Evolutionary conservation across 805 yeast species (phyloP).

Genomic region (Nakazawaea molendinolei): DNA sequence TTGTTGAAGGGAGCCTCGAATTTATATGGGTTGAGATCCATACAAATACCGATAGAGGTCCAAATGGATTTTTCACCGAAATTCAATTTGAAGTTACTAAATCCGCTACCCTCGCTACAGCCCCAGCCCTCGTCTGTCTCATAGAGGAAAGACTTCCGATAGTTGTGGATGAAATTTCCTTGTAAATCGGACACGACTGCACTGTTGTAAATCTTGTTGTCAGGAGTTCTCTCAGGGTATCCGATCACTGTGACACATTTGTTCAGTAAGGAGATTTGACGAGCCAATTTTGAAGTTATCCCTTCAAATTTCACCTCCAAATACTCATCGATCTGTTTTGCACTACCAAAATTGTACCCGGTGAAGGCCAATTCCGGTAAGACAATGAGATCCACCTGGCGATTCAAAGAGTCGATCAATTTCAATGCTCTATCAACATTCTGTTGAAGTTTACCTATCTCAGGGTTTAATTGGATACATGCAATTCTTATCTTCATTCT

Average conservation of each 20-base stretch:
- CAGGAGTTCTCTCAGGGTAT: conserved; percentile 56
- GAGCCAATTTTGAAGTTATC: conserved; percentile 50
- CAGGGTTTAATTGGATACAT: conserved; percentile 61
- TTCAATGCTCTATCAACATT: conserved; percentile 42
- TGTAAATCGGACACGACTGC: conserved; percentile 55
- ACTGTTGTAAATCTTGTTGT: conserved; percentile 52
- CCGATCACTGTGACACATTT: conserved; percentile 72
- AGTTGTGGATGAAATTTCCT: conserved; percentile 58
- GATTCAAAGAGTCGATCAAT: conserved; percentile 23
- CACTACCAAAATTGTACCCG: conserved; percentile 63
- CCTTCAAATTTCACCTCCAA: conserved; percentile 43
- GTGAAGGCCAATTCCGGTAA: conserved; percentile 83
- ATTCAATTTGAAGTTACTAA: conserved; percentile 40
- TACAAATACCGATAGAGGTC: conserved; percentile 78
- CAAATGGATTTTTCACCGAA: conserved; percentile 26
- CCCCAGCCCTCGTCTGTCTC: conserved; percentile 82
- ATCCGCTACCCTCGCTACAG: conserved; percentile 57
- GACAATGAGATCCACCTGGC: conserved; percentile 55
- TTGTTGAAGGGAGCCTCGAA: conserved; percentile 72
- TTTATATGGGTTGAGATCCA: conserved; percentile 87
- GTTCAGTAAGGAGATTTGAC: conserved; percentile 38
- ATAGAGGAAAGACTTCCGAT: conserved; percentile 71
- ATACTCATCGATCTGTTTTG: conserved; percentile 46
- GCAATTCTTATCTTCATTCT: conserved; percentile 52
- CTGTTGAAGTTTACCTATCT: conserved; percentile 49